phyloP scores from a whole-genome alignment of 116 monocot genomes.

The Dioscorea cayenensis region DNA sequence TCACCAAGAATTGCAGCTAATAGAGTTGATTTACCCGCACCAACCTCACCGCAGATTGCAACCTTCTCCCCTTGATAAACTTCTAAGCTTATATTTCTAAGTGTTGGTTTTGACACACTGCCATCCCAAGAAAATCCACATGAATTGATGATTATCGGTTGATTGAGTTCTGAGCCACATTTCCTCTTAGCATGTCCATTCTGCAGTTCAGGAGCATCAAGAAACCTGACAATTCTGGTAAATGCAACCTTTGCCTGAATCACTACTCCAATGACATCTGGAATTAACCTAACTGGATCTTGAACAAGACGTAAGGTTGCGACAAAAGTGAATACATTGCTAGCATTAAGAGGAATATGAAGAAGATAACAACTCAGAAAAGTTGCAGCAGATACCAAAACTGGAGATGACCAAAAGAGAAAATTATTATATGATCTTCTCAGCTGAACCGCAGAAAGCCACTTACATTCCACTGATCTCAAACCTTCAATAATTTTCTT shows the following conservation, averaged over 20 bases:
- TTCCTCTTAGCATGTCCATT: constrained; percentile 15
- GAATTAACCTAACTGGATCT: constrained; percentile 53
- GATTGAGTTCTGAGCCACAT: constrained; percentile 4
- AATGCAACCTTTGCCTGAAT: constrained; percentile 72
- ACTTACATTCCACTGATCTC: constrained; percentile 39
- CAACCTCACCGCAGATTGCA: constrained; percentile 68
- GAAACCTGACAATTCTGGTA: constrained; percentile 39
- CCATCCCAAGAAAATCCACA: constrained; percentile 55
- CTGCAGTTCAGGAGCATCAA: constrained; percentile 51
- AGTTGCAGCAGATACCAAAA: constrained; percentile 52
- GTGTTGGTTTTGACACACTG: constrained; percentile 27
- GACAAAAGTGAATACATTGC: constrained; percentile 67
- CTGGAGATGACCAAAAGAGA: constrained; percentile 68
- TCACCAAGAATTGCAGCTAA: constrained; percentile 57
- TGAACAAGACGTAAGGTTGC: constrained; percentile 60
- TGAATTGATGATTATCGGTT: constrained; percentile 26
- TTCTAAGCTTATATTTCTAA: constrained; percentile 42
- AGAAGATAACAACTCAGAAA: constrained; percentile 59
- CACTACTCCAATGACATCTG: constrained; percentile 57
- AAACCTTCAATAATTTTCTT: constrained; percentile 47
- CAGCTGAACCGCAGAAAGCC: constrained; percentile 52
- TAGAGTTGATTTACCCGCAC: constrained; percentile 59
- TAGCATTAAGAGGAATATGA: constrained; percentile 44
- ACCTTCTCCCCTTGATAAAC: constrained; percentile 40
- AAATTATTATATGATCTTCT: constrained; percentile 45